Evolutionary conservation across 345 rosid genomes (phyloP), one percentile per base, ranked within the genome.

Genomic region (Zanthoxylum bungeanum): DNA sequence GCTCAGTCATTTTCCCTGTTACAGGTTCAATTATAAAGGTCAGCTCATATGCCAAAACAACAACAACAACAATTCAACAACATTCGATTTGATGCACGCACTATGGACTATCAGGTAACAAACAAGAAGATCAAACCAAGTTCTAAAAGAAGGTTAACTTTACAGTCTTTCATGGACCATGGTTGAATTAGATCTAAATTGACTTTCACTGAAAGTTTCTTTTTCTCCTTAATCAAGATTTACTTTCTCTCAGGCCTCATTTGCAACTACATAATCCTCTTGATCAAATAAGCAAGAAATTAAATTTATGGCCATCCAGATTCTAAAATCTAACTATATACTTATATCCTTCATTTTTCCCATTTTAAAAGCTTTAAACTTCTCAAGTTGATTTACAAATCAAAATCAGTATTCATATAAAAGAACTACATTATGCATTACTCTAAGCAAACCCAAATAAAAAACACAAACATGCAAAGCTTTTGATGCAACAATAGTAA

Each of bases 1-100:
- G 46, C 44, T 75, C 86, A 58, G 74, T 64, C 89, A 81, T 77
- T 24, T 56, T 67, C 50, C 73, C 81, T 71, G 62, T 46, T 8
- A 60, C 55, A 74, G 21, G 17, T 74, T 70, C 75, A 78, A 21
- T 30, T 12, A 64, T 44, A 40, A 51, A 19, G 42, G 71, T 73
- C 9, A 74, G 68, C 33, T 27, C 10, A 61, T n/a, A 72, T 56
- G 59, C 47, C 8, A 21, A 3, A 62, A n/a, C 19, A 7, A 57
- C 17, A 56, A 25, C 11, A 58, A 33, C 8, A 44, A 44, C 4
- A 44, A 14, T 14, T 42, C 11, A 7, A 33, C 25, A 21, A 53
- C 40, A 52, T 17, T 31, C 46, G 72, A 68, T 9, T 62, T 21
- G 1, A 64, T 39, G 56, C 25, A 70, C 10, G 24, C 27, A 31